A percentile compares a stretch with the other conserved stretches of the same genome.
Conservation (phyloP, 305 asterid genomes). For the Solanum aculeatissimum region DNA sequence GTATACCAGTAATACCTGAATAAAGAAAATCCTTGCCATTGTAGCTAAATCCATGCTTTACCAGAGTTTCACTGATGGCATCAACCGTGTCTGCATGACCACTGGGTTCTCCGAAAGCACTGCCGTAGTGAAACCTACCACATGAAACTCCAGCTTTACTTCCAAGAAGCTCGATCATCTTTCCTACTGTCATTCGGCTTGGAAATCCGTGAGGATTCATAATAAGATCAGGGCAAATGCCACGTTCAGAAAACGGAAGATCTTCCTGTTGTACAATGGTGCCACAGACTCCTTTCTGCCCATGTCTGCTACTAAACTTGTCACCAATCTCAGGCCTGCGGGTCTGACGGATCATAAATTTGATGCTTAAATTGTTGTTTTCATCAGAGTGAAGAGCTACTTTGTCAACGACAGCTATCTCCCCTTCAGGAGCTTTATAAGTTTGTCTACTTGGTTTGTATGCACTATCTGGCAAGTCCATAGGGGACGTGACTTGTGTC, state of each 20-base stretch:
- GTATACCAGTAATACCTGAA: constrained; percentile 91
- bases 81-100: constrained; percentile 97
- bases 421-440: constrained; percentile 78
- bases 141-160: constrained; percentile 96
- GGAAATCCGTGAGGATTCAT: constrained; percentile 99
- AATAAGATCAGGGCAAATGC: constrained; percentile 92
- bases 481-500: constrained; percentile 11
- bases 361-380: constrained; percentile 48
- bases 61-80: constrained; percentile 88
- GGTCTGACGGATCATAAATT: constrained; percentile 88
- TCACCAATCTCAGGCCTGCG: constrained; percentile 99
- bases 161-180: constrained; percentile 97
- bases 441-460: constrained; percentile 47
- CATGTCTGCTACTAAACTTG: constrained; percentile 98
- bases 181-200: constrained; percentile 99
- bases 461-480: constrained; percentile 39
- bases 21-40: constrained; percentile 85
- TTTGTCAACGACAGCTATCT: constrained; percentile 72
- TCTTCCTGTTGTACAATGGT: constrained; percentile 93
- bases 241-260: constrained; percentile 93
- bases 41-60: constrained; percentile 86
- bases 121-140: constrained; percentile 95
- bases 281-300: constrained; percentile 99
- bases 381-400: constrained; percentile 67
- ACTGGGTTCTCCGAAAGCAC: constrained; percentile 97